Evolutionary conservation across 345 rosid genomes (phyloP).

Genomic region (Rhizophora apiculata): DNA sequence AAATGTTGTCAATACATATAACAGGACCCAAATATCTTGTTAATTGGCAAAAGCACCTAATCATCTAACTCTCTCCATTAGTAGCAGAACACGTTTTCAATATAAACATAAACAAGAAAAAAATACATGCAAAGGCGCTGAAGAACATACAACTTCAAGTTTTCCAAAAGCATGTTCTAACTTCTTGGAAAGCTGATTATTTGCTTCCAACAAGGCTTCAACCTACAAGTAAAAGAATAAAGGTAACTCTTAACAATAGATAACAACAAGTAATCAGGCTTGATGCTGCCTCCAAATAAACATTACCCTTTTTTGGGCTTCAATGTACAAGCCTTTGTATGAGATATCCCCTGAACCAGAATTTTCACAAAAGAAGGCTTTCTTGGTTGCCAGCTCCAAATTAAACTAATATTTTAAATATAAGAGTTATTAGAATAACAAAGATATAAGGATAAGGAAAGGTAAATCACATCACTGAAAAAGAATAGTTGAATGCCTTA

Average conservation of each 20-base stretch:
- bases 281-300: background rate
- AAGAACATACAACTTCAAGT: slow-evolving; percentile 23
- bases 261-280: background rate
- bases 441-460: background rate
- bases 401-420: slow-evolving; percentile 2
- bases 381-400: slow-evolving; percentile 17
- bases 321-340: slow-evolving; percentile 42
- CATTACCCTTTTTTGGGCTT: slow-evolving; percentile 50
- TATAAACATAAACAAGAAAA: background rate
- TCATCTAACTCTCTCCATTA: background rate
- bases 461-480: background rate
- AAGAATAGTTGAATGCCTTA: slow-evolving; percentile 20
- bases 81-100: background rate
- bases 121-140: background rate
- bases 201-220: slow-evolving; percentile 28
- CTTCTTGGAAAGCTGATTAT: slow-evolving; percentile 15
- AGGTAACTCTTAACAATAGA: background rate
- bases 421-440: background rate
- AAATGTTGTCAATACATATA: background rate
- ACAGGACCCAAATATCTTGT: background rate
- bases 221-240: slow-evolving; percentile 16
- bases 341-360: slow-evolving; percentile 18
- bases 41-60: no score
- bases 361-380: slow-evolving; percentile 7
- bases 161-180: slow-evolving; percentile 21